Evolutionary conservation across 225 moss, liverwort and hornwort genomes (phyloP).

Genomic region (Physcomitrellopsis africana): DNA sequence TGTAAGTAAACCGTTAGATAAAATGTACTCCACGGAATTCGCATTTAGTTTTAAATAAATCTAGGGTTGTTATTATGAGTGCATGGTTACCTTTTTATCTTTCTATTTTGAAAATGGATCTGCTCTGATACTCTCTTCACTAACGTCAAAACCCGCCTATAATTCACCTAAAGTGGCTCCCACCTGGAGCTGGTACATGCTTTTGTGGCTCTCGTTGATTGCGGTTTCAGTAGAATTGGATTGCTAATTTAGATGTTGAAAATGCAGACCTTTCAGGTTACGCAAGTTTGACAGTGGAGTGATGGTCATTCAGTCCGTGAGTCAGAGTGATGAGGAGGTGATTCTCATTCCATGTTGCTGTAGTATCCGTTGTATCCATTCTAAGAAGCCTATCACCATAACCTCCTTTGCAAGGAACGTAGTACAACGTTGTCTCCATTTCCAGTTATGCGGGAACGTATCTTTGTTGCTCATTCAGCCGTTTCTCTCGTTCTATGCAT

Average conservation of each 20-base stretch:
- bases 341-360: slow-evolving; percentile 14
- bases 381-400: neutral
- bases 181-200: neutral
- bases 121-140: neutral
- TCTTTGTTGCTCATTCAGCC: slow-evolving; percentile 16
- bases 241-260: slow-evolving; percentile 10
- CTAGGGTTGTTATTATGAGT: slow-evolving; percentile 3
- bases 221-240: neutral
- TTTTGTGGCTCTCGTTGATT: slow-evolving; percentile 10
- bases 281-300: slow-evolving; percentile 98
- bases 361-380: neutral
- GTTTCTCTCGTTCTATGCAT: neutral
- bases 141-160: neutral
- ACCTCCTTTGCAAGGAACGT: neutral
- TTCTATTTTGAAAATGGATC: slow-evolving; percentile 9
- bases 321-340: slow-evolving; percentile 93
- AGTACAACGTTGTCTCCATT: neutral
- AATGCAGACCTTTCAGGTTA: slow-evolving; percentile 82
- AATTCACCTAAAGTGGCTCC: slow-evolving; percentile 1
- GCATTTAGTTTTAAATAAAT: slow-evolving; percentile 8
- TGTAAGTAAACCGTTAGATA: slow-evolving; percentile 55
- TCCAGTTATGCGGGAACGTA: neutral
- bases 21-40: neutral
- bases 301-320: slow-evolving; percentile 93
- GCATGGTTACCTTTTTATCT: slow-evolving; percentile 11